phyloP scores from a whole-genome alignment of 2,329 filamentous ascomycete species.

The Daldinia sp. region DNA sequence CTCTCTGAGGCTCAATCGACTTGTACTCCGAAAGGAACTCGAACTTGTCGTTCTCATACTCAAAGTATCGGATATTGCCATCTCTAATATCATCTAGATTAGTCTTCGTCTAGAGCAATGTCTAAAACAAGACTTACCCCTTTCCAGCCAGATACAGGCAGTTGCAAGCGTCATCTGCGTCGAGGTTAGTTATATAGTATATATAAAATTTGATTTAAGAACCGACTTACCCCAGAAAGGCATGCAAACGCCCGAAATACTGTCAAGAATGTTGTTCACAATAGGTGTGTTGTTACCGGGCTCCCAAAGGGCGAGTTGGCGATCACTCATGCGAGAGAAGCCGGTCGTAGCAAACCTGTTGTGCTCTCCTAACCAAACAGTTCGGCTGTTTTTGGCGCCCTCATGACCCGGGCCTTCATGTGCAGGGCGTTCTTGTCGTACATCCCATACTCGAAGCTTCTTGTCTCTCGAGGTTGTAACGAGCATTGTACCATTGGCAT shows the following conservation, averaged over 20 bases:
- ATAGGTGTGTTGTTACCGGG: slow-evolving; percentile 86
- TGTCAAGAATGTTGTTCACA: slow-evolving; percentile 90
- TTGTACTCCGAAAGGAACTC: slow-evolving; percentile 98
- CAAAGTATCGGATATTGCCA: slow-evolving; percentile 98
- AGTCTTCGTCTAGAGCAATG: slow-evolving; percentile 38
- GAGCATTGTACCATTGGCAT: slow-evolving; percentile 84
- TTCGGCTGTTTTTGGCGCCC: slow-evolving; percentile 96
- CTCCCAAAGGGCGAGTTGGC: slow-evolving; percentile 96
- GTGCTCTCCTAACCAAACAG: slow-evolving; percentile 97
- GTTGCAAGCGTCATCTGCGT: slow-evolving; percentile 85
- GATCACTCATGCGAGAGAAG: slow-evolving; percentile 98
- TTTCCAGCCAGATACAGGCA: slow-evolving; percentile 97
- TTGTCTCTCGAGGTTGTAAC: slow-evolving; percentile 97
- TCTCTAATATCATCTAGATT: slow-evolving; percentile 69
- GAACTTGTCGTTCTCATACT: slow-evolving; percentile 98
- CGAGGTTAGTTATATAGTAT: slow-evolving; percentile 43
- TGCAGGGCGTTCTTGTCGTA: slow-evolving; percentile 87
- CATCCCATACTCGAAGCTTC: slow-evolving; percentile 98
- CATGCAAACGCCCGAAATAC: slow-evolving; percentile 98
- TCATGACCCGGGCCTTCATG: slow-evolving; percentile 88
- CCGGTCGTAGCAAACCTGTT: slow-evolving; percentile 96
- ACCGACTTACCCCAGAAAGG: slow-evolving; percentile 87
- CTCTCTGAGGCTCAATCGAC: slow-evolving; percentile 93
- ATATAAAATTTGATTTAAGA: background rate
- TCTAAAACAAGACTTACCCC: slow-evolving; percentile 71